phyloP scores from a whole-genome alignment of 2,329 filamentous ascomycete genomes.

The Beauveria bassiana region DNA sequence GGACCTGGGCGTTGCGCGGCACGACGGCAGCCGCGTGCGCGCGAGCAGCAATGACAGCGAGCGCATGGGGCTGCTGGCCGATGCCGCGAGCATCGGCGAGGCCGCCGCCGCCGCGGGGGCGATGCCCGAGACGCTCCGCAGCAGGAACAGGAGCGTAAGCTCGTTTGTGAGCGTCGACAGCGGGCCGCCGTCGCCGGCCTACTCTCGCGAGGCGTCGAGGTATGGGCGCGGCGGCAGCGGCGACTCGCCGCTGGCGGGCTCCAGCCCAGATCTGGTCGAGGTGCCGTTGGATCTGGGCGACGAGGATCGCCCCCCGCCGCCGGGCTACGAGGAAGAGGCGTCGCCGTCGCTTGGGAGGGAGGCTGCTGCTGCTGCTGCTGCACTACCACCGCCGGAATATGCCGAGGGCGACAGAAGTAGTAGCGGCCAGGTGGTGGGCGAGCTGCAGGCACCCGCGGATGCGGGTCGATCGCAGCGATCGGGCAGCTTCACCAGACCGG shows the following conservation, averaged over 20 bases:
- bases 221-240: background rate
- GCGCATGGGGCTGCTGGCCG: constrained; percentile 60
- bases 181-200: constrained; percentile 33
- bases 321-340: constrained; percentile 47
- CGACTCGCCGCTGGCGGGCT: constrained; percentile 27
- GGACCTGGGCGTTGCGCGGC: constrained; percentile 66
- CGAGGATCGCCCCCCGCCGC: constrained; percentile 32
- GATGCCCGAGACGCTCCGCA: constrained; percentile 23
- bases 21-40: constrained; percentile 68
- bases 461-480: background rate
- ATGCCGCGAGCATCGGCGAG: constrained; percentile 55
- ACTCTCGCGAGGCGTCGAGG: constrained; percentile 3
- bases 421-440: background rate
- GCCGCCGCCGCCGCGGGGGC: constrained; percentile 27
- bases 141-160: constrained; percentile 41
- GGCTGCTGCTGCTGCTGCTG: constrained; percentile 18
- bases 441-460: background rate
- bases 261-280: constrained; percentile 45
- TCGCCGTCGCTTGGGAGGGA: constrained; percentile 14
- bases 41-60: constrained; percentile 69
- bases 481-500: background rate
- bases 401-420: constrained; percentile 21
- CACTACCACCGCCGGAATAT: constrained; percentile 48
- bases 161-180: constrained; percentile 49
- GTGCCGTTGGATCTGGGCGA: constrained; percentile 43